Conservation (phyloP, 345 rosid genomes). For the Physaria fendleri region DNA sequence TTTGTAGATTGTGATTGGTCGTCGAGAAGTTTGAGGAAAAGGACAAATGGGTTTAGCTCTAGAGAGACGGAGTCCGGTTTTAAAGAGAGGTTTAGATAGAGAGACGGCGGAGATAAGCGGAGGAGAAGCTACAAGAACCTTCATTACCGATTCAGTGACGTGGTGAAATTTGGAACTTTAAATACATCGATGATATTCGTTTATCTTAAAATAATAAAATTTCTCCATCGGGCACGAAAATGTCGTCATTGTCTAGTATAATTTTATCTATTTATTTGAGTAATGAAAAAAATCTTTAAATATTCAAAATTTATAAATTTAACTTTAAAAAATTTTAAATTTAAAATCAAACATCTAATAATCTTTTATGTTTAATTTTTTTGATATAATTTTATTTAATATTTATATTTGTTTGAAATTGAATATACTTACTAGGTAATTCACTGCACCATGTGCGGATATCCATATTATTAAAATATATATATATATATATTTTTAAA, state of each 20-base stretch:
- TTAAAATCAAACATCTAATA: no score
- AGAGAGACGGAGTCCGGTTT: conserved; percentile 14
- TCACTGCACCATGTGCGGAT: no score
- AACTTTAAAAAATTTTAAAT: neutral
- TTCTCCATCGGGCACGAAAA: neutral
- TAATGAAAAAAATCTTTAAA: no score
- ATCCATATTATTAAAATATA: no score
- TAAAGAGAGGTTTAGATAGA: conserved; percentile 24
- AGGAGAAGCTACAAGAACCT: conserved; percentile 58
- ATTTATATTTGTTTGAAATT: no score
- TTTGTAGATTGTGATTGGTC: conserved; percentile 25
- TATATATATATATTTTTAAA: no score
- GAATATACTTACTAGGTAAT: no score
- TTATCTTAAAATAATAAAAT: neutral
- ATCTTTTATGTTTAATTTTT: no score
- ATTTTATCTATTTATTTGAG: no score
- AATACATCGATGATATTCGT: neutral
- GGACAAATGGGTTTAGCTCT: conserved; percentile 14
- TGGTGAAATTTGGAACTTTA: neutral
- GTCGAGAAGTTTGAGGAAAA: conserved; percentile 22
- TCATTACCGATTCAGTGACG: conserved; percentile 53
- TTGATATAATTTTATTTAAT: no score
- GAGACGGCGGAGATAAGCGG: conserved; percentile 40
- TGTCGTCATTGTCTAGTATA: neutral
- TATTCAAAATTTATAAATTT: no score